These are phyloP conservation scores for Mortierella polycephala DNA, from an alignment of 371 early-diverging fungal genomes.

Conservation along the genomic window DNA sequence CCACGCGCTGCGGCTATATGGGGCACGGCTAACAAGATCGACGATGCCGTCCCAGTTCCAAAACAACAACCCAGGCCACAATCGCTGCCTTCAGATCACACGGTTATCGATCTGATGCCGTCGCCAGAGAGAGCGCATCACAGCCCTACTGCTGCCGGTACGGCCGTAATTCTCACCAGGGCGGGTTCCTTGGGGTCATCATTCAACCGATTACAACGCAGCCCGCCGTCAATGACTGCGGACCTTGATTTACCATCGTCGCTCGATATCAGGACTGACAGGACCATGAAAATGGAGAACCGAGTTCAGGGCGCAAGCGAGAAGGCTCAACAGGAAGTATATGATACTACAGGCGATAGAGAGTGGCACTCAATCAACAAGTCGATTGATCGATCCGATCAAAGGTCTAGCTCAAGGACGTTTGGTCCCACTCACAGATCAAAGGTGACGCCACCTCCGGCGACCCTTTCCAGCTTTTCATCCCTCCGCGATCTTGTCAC, in stretches of 20 bases:
- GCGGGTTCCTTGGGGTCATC: constrained; percentile 19
- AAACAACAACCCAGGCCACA: not conserved
- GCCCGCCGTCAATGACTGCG: constrained; percentile 1
- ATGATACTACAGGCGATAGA: constrained; percentile 1
- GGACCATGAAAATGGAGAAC: too few species aligned
- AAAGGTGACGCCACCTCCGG: not conserved
- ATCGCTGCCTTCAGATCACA: constrained; percentile 8
- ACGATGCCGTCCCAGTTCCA: constrained; percentile 27
- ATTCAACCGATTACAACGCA: constrained; percentile 12
- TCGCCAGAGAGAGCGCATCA: not conserved
- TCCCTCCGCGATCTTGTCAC: constrained; percentile 19
- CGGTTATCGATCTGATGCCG: constrained; percentile 21
- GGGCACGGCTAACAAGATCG: constrained; percentile 13
- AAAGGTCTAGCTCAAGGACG: constrained; percentile 21
- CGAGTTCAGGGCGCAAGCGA: too few species aligned
- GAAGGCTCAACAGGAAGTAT: not conserved
- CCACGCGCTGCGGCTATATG: constrained; percentile 37
- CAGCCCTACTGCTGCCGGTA: too few species aligned
- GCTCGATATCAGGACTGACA: too few species aligned
- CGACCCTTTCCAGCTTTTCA: constrained; percentile 10
- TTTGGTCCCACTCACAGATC: constrained; percentile 12
- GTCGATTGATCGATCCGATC: not conserved
- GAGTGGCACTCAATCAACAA: not conserved
- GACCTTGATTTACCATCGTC: not conserved
- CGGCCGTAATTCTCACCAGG: not conserved